Base-by-base conservation (phyloP, 225 moss, liverwort and hornwort genomes). In the Rhytidiadelphus loreus region DNA sequence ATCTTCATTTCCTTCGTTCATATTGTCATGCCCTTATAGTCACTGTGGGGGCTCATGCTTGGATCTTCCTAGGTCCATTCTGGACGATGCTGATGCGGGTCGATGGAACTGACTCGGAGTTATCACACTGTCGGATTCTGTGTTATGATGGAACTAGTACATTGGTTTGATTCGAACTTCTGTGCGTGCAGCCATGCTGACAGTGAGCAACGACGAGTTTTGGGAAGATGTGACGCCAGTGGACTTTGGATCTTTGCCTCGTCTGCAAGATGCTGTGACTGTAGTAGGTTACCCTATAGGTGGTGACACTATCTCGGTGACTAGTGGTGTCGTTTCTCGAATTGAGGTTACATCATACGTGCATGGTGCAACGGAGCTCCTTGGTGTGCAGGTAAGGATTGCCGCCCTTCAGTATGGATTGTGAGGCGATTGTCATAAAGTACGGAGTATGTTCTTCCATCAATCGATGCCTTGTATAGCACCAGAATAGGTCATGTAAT, bases 311-410 rank as follows among this genome's bases (percentile, higher is more conserved):
- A 99, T 99, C 86, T 99, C 96, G 80, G 99, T 99, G 73, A 99
- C 99, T 43, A 99, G 97, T 93, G 99, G 99, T 91, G 99, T 99
- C 85, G 99, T 99, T 44, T 97, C 97, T 80, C 96, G 99, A 83
- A 99, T 99, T 88, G 98, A 99, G 93, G 98, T 99, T 59, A 99
- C 98, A 50, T 97, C 99, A 17, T 99, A 99, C 89, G 97, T 99
- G 62, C 99, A 97, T 91, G 99, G 97, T 86, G 99, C 99, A 66
- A 99, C 97, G 55, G 98, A 99, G 89, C 93, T 99, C 89, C 92
- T 99, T 74, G 99, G 97, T 89, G 99, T 99, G 74, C 96, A 99
- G 95, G 98, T 94, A 95, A 96, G 93, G 90, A 41, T 83, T 65
- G 52, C 77, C 43, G 11, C 84, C 71, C 78, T 85, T 64, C 48